Conservation (phyloP, 2,329 filamentous ascomycete species). For the Lachnellula willkommii region DNA sequence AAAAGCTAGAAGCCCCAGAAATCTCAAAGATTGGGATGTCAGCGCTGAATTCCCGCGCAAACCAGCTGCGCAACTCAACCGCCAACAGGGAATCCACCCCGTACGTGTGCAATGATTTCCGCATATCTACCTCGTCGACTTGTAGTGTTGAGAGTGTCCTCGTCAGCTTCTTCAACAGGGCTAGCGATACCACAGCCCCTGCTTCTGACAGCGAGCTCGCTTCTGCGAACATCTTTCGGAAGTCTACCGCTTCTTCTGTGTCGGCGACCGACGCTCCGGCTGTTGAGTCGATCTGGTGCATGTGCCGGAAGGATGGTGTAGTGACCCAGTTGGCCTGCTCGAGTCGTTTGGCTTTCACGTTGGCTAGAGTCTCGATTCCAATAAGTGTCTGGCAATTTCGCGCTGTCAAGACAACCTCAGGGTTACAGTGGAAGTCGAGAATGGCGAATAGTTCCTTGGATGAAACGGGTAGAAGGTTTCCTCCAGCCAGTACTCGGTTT, state of each 20-base stretch:
- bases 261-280: neutral
- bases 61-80: slow-evolving; percentile 36
- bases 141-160: neutral
- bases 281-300: neutral
- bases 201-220: neutral
- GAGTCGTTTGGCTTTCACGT: neutral
- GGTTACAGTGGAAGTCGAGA: neutral
- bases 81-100: slow-evolving; percentile 26
- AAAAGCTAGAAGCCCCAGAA: neutral
- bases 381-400: neutral
- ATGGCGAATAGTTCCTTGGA: neutral
- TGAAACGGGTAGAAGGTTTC: neutral
- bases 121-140: neutral
- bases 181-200: neutral
- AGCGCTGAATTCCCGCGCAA: neutral
- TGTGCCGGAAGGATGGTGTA: neutral
- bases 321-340: neutral
- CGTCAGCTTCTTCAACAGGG: neutral
- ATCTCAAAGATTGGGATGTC: neutral
- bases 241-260: neutral
- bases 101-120: neutral
- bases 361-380: neutral
- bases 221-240: neutral
- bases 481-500: neutral
- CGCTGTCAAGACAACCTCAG: neutral